Base-by-base conservation (phyloP, 805 yeast genomes). In the Vanderwaltozyma tropicalis region DNA sequence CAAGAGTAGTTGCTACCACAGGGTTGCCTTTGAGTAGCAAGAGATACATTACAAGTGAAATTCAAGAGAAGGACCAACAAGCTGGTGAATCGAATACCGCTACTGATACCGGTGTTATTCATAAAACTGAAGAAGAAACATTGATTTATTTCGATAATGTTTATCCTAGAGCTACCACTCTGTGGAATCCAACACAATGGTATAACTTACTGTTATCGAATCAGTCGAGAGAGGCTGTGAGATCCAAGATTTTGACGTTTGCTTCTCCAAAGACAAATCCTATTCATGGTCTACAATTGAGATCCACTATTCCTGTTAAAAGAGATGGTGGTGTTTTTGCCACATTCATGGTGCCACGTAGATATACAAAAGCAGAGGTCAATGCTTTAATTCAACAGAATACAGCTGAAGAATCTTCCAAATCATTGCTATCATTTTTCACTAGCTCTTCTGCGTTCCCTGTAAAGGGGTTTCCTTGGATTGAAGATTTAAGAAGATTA, bases 271-370 rank as follows among this genome's bases (percentile, higher is more conserved):
- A 46, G 4, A 44, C 44, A 1, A 53, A 51, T 16, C 64, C 68
- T 2, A 59, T 67, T n/a, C 57, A 58, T 30, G 67, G 63, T 2
- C 41, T 78, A 18, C 60, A 68, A 21, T 64, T 85, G 34, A 66
- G 72, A 6, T 76, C 78, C 2, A 68, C 85, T 22, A 73, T 79
- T 24, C 81, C 92, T 0, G 71, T 88, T 39, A 68, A 66, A 40
- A 68, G 94, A 42, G 98, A 92, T 53, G 95, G 96, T 37, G 97
- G 97, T 32, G 96, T 86, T 2, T 88, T 89, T 68, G 92, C 85
- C 27, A 80, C 80, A 46, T 80, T 80, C 49, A 59, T 64, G 22
- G 73, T 83, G 21, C 84, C 88, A 0, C 67, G 64, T 5, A 68
- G 61, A 3, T 58, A 58, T 38, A 61, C 71, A 5, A 61, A 71